Base-by-base conservation (phyloP, 2,329 filamentous ascomycete genomes). In the Colletotrichum limetticola region DNA sequence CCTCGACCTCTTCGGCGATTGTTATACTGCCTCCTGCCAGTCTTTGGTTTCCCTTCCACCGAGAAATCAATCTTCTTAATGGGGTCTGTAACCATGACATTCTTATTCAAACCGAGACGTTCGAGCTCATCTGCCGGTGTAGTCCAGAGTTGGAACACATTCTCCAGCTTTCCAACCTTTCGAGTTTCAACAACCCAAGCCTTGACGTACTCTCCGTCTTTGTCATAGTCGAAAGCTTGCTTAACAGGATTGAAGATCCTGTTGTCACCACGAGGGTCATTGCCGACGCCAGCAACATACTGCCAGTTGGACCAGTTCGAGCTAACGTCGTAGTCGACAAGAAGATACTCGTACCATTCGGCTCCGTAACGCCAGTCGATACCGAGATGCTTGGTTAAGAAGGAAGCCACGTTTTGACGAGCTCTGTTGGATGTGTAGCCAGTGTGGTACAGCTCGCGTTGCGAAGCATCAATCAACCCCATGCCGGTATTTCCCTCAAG, bases 251-350 rank as follows among this genome's bases (percentile, higher is more conserved):
- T 96, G 85, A 95, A 95, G 16, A 93, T 89, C n/a, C 94, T 86
- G 0, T 89, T 89, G 6, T 93, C 89, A 7, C 91, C 91, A 26
- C 93, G 85, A 0, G 93, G 94, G 76, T 96, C 93, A 75, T 95
- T 95, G 8, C 94, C 94, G 0, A 96, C 93, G 0, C 94, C 94
- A 0, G 93, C 88, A 0, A 94, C 90, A 74, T 96, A 96, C 80
- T 95, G 93, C 94, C 93, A 95, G 77, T 95, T 95, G 11, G 91
- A 91, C 93, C 93, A 96, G 76, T 95, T 95, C 72, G 88, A 92
- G 16, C 89, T 90, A 0, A 93, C 87, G 76, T 96, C 94, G 79
- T 95, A 95, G 79, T 97, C 94, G 35, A 92, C 85, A 3, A 95
- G 86, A 78, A 93, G 84, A 78, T 88, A 90, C 79, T 96, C 94